Evolutionary conservation across 352 stramenopile genomes (phyloP).

Genomic region (Pythium periplocum): DNA sequence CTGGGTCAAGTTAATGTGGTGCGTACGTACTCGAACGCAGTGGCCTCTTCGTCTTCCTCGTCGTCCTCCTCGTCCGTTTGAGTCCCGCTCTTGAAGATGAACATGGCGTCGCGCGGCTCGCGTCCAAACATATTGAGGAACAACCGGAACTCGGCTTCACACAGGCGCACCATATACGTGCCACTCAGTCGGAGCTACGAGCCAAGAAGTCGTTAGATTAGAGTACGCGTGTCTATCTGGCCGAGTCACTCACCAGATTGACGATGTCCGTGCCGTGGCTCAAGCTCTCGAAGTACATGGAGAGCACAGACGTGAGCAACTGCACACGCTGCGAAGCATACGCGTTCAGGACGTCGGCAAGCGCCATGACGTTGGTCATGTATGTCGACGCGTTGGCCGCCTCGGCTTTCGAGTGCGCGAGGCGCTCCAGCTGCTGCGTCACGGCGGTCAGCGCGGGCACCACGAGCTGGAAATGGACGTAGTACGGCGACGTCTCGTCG

Average conservation of each 20-base stretch:
- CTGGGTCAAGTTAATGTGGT: too few relatives aligned
- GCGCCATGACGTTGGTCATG: conserved; percentile 32
- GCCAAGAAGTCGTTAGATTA: too few relatives aligned
- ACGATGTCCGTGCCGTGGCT: conserved; percentile 66
- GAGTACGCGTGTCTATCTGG: too few relatives aligned
- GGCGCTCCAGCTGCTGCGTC: conserved; percentile 53
- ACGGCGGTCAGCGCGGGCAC: conserved; percentile 52
- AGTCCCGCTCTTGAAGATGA: conserved; percentile 25
- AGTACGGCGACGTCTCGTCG: conserved; percentile 70
- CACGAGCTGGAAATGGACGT: conserved; percentile 74
- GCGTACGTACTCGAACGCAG: conserved; percentile 56
- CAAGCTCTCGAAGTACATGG: conserved; percentile 39
- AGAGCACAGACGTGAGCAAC: conserved; percentile 49
- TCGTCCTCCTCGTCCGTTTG: conserved; percentile 25
- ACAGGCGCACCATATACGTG: conserved; percentile 61
- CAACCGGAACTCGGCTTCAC: conserved; percentile 66
- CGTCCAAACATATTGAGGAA: conserved; percentile 69
- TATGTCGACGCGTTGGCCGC: conserved; percentile 25
- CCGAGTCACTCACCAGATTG: conserved; percentile 31
- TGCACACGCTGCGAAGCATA: conserved; percentile 57
- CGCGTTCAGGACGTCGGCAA: conserved; percentile 47
- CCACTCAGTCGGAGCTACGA: conserved; percentile 55
- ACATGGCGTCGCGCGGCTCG: conserved; percentile 51
- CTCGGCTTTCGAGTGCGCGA: conserved; percentile 19
- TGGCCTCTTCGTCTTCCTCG: conserved; percentile 42